phyloP scores from a whole-genome alignment of 495 filamentous ascomycete genomes.

The Aspergillus cavernicola region DNA sequence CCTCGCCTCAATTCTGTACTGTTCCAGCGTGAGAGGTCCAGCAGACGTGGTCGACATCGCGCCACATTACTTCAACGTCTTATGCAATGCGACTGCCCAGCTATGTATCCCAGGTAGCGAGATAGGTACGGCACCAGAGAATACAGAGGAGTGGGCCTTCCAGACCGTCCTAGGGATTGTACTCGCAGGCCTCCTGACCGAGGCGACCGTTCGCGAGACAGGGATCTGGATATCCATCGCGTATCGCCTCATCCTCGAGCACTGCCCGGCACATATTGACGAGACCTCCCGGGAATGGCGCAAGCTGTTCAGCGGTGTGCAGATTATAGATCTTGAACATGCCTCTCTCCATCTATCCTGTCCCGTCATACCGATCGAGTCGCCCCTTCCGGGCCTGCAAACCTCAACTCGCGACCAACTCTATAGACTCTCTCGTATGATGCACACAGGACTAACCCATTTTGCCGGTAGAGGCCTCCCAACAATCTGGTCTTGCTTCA shows the following conservation, averaged over 20 bases:
- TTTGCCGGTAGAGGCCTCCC: not conserved
- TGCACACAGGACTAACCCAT: conserved; percentile 5
- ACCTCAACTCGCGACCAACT: conserved; percentile 1
- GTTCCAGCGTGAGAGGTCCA: conserved; percentile 1
- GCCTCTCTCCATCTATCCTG: conserved; percentile 5
- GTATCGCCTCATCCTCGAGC: conserved; percentile 4
- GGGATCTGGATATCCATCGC: conserved; percentile 8
- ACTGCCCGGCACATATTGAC: conserved; percentile 2
- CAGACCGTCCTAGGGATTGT: not conserved
- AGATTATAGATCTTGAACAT: conserved; percentile 6
- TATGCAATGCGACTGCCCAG: not conserved
- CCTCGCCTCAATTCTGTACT: conserved; percentile 1
- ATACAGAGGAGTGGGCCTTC: conserved; percentile 4
- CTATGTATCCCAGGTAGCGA: conserved; percentile 3
- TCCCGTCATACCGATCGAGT: conserved; percentile 1
- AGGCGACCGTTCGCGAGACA: conserved; percentile 1
- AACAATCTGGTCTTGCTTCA: conserved; percentile 5
- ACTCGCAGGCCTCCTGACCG: not conserved
- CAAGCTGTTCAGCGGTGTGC: conserved; percentile 2
- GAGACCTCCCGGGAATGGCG: conserved; percentile 2
- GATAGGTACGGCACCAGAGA: not conserved
- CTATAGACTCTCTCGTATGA: conserved; percentile 2
- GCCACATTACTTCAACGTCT: not conserved
- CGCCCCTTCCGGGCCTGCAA: not conserved
- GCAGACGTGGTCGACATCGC: not conserved